phyloP scores from a whole-genome alignment of 73 alveolate species.

The Paramecium octaurelia region DNA sequence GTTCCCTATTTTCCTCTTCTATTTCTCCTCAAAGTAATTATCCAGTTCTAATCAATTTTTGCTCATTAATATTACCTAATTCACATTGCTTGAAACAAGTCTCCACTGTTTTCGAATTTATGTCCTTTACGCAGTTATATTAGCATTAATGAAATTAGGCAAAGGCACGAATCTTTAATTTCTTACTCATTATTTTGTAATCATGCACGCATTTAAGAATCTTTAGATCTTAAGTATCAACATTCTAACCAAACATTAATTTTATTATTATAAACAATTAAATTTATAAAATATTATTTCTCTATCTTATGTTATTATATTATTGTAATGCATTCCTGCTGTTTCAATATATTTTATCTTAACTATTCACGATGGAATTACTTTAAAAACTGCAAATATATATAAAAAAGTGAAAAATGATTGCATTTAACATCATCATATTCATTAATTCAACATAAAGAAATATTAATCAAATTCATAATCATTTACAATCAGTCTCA shows the following conservation, averaged over 20 bases:
- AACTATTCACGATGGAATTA: too few relatives aligned
- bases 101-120: background rate
- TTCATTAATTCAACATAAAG: background rate
- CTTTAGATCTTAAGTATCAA: background rate
- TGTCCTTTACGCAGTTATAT: background rate
- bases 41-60: background rate
- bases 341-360: too few relatives aligned
- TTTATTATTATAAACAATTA: background rate
- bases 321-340: too few relatives aligned
- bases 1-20: background rate
- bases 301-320: background rate
- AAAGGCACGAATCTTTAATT: constrained; percentile 16
- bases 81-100: constrained; percentile 30
- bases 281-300: background rate
- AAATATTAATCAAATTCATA: background rate
- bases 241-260: constrained; percentile 30
- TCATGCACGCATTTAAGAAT: constrained; percentile 17
- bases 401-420: too few relatives aligned
- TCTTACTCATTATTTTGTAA: background rate
- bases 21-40: background rate
- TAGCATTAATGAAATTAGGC: constrained; percentile 27
- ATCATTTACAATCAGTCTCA: background rate
- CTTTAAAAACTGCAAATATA: too few relatives aligned
- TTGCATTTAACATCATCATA: background rate
- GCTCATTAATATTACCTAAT: background rate